Conservation (phyloP, 1,284 basidiomycete genomes). For the Abortiporus biennis region DNA sequence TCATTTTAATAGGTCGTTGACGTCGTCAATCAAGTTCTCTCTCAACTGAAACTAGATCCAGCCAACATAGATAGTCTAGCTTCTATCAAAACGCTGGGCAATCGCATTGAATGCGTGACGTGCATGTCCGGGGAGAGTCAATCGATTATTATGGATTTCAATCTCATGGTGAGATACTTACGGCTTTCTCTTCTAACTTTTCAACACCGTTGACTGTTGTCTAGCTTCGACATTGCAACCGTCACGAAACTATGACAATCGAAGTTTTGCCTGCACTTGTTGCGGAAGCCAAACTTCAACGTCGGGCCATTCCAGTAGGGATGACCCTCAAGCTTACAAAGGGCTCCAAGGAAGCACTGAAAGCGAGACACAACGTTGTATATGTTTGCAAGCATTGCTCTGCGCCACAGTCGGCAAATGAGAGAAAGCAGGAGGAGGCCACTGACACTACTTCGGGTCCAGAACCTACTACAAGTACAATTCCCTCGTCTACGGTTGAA, state of each 20-base stretch:
- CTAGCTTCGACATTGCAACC: constrained; percentile 55
- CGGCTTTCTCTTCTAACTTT: constrained; percentile 1
- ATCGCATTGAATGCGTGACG: constrained; percentile 40
- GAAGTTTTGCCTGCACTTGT: constrained; percentile 24
- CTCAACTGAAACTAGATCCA: constrained; percentile 23
- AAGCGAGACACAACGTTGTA: background rate
- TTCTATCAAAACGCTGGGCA: constrained; percentile 20
- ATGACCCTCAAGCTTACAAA: constrained; percentile 25
- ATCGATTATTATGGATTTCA: constrained; percentile 42
- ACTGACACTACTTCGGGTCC: background rate
- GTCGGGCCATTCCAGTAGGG: constrained; percentile 26
- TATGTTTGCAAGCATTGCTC: constrained; percentile 21
- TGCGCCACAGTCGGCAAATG: background rate
- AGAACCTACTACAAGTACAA: background rate
- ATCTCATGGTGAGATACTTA: constrained; percentile 37
- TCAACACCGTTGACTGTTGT: constrained; percentile 6
- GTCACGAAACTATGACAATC: constrained; percentile 51
- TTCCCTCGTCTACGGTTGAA: constrained; percentile 1
- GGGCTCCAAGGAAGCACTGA: constrained; percentile 15
- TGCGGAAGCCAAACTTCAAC: constrained; percentile 11
- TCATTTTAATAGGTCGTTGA: constrained; percentile 34
- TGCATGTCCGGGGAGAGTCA: too few relatives aligned
- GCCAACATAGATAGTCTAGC: constrained; percentile 24
- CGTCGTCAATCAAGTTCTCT: constrained; percentile 32
- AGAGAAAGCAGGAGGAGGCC: constrained; percentile 2